Evolutionary conservation across 2,329 filamentous ascomycete species (phyloP).

Genomic region (Scleromitrula shiraiana): DNA sequence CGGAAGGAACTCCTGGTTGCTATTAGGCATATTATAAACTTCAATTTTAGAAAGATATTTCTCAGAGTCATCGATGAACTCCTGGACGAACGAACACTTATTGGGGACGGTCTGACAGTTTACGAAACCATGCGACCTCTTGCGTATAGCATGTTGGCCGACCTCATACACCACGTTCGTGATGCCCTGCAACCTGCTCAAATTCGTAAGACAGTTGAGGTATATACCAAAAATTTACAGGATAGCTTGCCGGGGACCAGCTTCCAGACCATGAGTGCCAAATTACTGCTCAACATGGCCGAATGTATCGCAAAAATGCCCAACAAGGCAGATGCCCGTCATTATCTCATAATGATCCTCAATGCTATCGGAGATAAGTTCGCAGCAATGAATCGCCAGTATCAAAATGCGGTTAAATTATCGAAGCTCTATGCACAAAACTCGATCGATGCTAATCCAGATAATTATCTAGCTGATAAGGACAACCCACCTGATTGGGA

Average conservation of each 20-base stretch:
- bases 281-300: constrained; percentile 93
- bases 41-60: constrained; percentile 95
- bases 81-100: constrained; percentile 85
- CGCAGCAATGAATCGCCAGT: constrained; percentile 94
- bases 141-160: constrained; percentile 96
- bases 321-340: constrained; percentile 87
- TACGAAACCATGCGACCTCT: constrained; percentile 94
- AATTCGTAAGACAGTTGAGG: constrained; percentile 90
- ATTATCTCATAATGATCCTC: constrained; percentile 93
- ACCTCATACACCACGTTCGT: constrained; percentile 93
- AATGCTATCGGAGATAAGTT: constrained; percentile 99
- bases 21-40: constrained; percentile 97
- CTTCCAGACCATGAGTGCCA: constrained; percentile 99
- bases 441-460: constrained; percentile 51
- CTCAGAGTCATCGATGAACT: constrained; percentile 90
- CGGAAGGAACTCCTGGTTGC: constrained; percentile 93
- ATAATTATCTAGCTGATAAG: constrained; percentile 79
- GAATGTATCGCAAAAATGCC: constrained; percentile 93
- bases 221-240: constrained; percentile 93
- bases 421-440: constrained; percentile 70
- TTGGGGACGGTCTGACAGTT: constrained; percentile 91
- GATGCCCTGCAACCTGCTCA: constrained; percentile 83
- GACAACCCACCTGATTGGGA: constrained; percentile 87
- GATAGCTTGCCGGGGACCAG: constrained; percentile 96
- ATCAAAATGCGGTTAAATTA: constrained; percentile 87